Base-by-base conservation (phyloP, 257 asterid species). In the Voacanga thouarsii region DNA sequence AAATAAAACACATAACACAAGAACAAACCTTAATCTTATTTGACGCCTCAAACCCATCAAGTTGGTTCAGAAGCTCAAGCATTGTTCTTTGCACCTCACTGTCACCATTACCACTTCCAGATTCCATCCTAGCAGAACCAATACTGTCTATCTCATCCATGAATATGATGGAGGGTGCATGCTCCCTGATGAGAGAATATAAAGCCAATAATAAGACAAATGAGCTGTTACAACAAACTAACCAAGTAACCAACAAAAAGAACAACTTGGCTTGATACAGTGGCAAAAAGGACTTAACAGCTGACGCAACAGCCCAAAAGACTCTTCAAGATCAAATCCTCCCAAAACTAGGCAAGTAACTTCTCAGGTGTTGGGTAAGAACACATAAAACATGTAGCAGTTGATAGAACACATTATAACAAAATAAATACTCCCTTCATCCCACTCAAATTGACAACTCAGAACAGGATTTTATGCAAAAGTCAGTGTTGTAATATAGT, bases 71-170 rank as follows among this genome's bases (percentile, higher is more conserved):
- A 83, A 94, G 97, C 88, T 94, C 98, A 71, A 92, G 82, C 97
- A 93, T 93, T 74, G 98, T 93, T 30, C 97, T 85, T 83, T 92
- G 98, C 83, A 94, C 98, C 81, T 94, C 97, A 86, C 97, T 94
- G 66, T 94, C 97, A 21, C 96, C 97, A 75, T 90, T 92, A 21
- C 98, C 98, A 83, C 91, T 90, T 53, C 97, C 97, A 77, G 96
- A 90, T 86, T 90, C 98, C 96, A 94, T 90, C 45, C 98, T 91
- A 69, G 97, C 89, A 75, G 94, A 92, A 61, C 98, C 96, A 30
- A 92, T 94, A 89, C 96, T 92, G 83, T 94, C 98, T 61, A 94
- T 94, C 80, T 94, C 96, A 81, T 94, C 97, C 97, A 94, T 92
- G 85, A 93, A 93, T 78, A 93, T 92, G 85, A 93, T 93, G 14